phyloP scores from a whole-genome alignment of 1,139 yeast genomes.

The Zygoascus meyerae region DNA sequence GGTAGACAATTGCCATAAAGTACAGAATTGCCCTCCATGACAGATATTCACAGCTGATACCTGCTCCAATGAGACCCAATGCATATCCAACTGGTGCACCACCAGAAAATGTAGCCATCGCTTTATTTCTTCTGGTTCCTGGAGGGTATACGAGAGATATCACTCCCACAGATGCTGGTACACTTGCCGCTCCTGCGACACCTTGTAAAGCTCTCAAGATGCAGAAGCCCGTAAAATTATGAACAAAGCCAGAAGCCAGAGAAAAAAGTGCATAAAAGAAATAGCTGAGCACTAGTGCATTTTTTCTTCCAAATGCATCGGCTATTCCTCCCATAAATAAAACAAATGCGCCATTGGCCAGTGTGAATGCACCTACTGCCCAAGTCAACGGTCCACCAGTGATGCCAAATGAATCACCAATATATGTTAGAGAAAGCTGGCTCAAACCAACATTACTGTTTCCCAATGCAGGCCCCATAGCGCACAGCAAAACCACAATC shows the following conservation, averaged over 20 bases:
- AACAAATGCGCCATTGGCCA: conserved; percentile 41
- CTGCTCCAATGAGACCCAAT: conserved; percentile 38
- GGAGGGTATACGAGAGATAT: conserved; percentile 39
- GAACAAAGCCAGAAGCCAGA: conserved; percentile 39
- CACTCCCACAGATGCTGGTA: conserved; percentile 44
- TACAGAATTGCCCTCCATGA: conserved; percentile 40
- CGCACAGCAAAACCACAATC: conserved; percentile 30
- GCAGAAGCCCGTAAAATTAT: conserved; percentile 34
- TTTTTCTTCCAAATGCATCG: conserved; percentile 41
- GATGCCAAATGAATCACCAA: conserved; percentile 34
- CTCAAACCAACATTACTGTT: conserved; percentile 36
- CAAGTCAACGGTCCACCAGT: conserved; percentile 40
- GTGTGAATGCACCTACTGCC: conserved; percentile 38
- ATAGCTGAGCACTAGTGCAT: conserved; percentile 35
- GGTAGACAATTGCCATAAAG: conserved; percentile 38
- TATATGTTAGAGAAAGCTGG: conserved; percentile 33
- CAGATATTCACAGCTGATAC: conserved; percentile 37
- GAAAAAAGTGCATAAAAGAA: conserved; percentile 33
- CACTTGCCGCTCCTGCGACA: conserved; percentile 37
- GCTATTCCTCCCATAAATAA: conserved; percentile 42
- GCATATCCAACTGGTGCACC: conserved; percentile 46
- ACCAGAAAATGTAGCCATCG: conserved; percentile 40
- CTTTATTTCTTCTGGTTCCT: conserved; percentile 37
- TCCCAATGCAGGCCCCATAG: conserved; percentile 40
- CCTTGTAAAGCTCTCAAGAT: conserved; percentile 42